Conservation (phyloP, 2,329 filamentous ascomycete genomes). For the Aspergillus quadrilineatus region DNA sequence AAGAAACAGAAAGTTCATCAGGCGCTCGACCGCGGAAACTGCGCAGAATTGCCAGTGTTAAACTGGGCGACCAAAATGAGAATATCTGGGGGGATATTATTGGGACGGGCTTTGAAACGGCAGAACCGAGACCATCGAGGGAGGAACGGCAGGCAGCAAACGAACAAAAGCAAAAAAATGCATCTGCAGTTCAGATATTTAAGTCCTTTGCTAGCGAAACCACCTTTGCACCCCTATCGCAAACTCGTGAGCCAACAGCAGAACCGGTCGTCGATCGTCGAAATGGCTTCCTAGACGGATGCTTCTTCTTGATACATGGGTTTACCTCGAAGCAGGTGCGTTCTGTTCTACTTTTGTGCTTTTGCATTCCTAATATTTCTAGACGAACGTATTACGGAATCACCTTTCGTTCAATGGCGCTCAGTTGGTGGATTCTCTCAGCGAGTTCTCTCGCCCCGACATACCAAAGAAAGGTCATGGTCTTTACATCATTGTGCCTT, state of each 20-base stretch:
- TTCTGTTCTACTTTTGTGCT: slow-evolving; percentile 23
- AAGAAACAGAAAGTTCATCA: slow-evolving; percentile 44
- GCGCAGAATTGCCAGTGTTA: slow-evolving; percentile 81
- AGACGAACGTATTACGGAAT: slow-evolving; percentile 40
- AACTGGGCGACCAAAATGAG: slow-evolving; percentile 74
- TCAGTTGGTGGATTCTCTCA: slow-evolving; percentile 34
- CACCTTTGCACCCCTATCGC: slow-evolving; percentile 30
- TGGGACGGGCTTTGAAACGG: slow-evolving; percentile 43
- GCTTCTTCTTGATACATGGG: slow-evolving; percentile 60
- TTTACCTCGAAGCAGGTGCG: slow-evolving; percentile 56
- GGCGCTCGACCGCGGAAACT: slow-evolving; percentile 74
- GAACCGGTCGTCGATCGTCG: slow-evolving; percentile 27
- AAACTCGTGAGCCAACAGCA: slow-evolving; percentile 21
- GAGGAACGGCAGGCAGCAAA: slow-evolving; percentile 29
- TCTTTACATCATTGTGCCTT: slow-evolving; percentile 42
- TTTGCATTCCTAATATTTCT: slow-evolving; percentile 15
- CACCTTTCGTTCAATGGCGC: slow-evolving; percentile 45
- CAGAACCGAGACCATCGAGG: slow-evolving; percentile 25
- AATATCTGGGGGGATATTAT: slow-evolving; percentile 91
- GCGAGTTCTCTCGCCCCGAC: slow-evolving; percentile 35
- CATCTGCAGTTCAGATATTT: slow-evolving; percentile 31
- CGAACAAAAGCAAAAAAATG: slow-evolving; percentile 14
- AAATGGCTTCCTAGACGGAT: slow-evolving; percentile 54
- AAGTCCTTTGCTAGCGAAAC: slow-evolving; percentile 42
- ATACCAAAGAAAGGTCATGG: slow-evolving; percentile 35